Base-by-base conservation (phyloP, 2,329 filamentous ascomycete genomes). In the Talaromyces atroroseus region DNA sequence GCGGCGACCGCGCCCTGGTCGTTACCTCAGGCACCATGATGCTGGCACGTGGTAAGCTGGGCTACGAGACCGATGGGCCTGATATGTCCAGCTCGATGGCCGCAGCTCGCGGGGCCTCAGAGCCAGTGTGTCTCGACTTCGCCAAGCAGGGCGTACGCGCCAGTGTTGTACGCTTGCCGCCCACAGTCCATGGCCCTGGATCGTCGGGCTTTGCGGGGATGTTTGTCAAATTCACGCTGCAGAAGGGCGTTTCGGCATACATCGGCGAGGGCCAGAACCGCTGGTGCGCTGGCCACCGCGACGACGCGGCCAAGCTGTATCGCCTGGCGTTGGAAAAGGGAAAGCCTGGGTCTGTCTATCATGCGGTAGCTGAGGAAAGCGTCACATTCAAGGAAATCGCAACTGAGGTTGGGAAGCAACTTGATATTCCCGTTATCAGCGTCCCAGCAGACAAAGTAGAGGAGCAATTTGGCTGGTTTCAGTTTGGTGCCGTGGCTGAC, bases 1-100 rank as follows among this genome's bases (percentile, higher is more conserved):
- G 53, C 48, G 36, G 45, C 7, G 48, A 55, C 20, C 47, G 48
- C 11, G 23, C 46, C 10, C 40, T 55, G 40, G 47, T 55, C 5
- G 42, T 55, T 21, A 55, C 53, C 10, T 49, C 53, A 3, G 53
- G 53, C 18, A 50, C 53, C 18, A 36, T 55, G 8, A 49, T 55
- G 53, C 34, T 55, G 26, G 16, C 36, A 12, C 53, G 38, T n/a
- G 46, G 53, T 16, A 49, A 45, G 46, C 12, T 50, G 7, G 46
- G 32, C 14, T 18, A 12, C 11, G 53, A 55, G 29, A 36, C 34
- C 20, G 53, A 55, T 14, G 23, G 12, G 18, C 53, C 46, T 24
- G 53, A 55, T 12, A 23, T 45, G 46, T 16, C 26, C 6, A 40
- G 44, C 40, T 38, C 46, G 1, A 24, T 50, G 46, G 29, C 36